Percentiles rank a stretch among this genome's conserved stretches.
These are phyloP conservation scores for Stephania japonica DNA, from an alignment of 164 flowering plant species.

Conservation along the genomic window DNA sequence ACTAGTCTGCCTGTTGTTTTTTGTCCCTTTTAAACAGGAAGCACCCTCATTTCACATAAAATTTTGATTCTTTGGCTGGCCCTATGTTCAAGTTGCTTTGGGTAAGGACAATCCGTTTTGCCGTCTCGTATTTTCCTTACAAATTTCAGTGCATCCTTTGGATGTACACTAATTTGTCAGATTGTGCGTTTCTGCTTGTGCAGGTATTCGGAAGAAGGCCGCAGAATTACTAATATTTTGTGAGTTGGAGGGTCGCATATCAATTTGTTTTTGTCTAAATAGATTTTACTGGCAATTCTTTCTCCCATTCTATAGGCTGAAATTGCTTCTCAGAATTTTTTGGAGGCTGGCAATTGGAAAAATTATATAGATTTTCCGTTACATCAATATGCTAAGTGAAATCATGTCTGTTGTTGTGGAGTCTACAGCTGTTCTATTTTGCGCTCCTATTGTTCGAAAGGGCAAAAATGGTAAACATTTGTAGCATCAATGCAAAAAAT, in stretches of 20 bases:
- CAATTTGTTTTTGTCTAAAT: slow-evolving; percentile 9
- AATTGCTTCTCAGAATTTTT: slow-evolving; percentile 4
- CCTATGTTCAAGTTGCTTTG: background rate
- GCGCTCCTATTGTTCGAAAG: background rate
- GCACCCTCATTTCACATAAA: slow-evolving; percentile 5
- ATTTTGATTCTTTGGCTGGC: background rate
- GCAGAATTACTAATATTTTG: background rate
- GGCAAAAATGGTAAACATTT: background rate
- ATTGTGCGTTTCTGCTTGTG: background rate
- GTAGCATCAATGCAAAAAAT: background rate
- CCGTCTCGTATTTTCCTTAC: too few relatives aligned
- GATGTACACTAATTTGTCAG: too few relatives aligned
- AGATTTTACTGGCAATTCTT: slow-evolving; percentile 3
- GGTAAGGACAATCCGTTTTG: background rate
- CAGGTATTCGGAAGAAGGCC: slow-evolving; percentile 10
- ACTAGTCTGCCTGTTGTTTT: slow-evolving; percentile 14
- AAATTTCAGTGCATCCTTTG: background rate
- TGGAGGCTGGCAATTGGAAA: background rate
- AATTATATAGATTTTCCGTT: background rate
- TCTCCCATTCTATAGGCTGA: background rate
- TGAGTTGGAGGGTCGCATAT: slow-evolving; percentile 8
- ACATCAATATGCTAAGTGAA: background rate
- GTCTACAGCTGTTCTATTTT: background rate
- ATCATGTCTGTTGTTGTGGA: slow-evolving; percentile 1
- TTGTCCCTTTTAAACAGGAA: slow-evolving; percentile 10